These are phyloP conservation scores for Candida freyschussii DNA, from an alignment of 1,139 yeast genomes.

Conservation along the genomic window DNA sequence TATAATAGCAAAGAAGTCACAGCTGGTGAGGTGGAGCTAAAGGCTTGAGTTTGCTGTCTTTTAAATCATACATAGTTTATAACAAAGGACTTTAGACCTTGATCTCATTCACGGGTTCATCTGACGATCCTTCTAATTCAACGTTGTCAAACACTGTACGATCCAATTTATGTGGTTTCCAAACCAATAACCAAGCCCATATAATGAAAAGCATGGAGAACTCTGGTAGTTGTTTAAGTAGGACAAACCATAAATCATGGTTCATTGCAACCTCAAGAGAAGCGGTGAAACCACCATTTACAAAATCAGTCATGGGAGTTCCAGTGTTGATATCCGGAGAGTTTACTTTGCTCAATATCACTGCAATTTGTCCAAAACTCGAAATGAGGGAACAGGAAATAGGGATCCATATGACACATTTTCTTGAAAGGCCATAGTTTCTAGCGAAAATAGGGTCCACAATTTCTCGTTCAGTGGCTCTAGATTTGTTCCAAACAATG, in stretches of 20 bases:
- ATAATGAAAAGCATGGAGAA: slow-evolving; percentile 11
- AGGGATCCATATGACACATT: slow-evolving; percentile 5
- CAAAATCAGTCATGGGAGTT: background rate
- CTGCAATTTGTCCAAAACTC: slow-evolving; percentile 1
- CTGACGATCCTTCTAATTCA: too few relatives aligned
- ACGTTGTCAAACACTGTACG: slow-evolving; percentile 8
- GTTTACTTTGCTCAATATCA: background rate
- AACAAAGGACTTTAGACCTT: too few relatives aligned
- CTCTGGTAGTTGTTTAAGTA: slow-evolving; percentile 10
- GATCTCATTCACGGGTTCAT: too few relatives aligned
- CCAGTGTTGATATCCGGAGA: slow-evolving; percentile 1
- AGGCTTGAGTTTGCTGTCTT: too few relatives aligned
- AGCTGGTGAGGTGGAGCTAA: too few relatives aligned
- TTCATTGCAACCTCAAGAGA: slow-evolving; percentile 7
- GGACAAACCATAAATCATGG: slow-evolving; percentile 10
- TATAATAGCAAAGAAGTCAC: too few relatives aligned
- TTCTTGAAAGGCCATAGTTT: slow-evolving; percentile 4
- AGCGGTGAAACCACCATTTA: slow-evolving; percentile 1
- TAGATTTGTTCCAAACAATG: slow-evolving; percentile 10
- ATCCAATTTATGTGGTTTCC: slow-evolving; percentile 13
- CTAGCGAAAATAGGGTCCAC: slow-evolving; percentile 8
- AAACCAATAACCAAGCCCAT: slow-evolving; percentile 10
- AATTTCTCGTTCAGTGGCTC: slow-evolving; percentile 7
- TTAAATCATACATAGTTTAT: too few relatives aligned
- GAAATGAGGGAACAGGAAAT: slow-evolving; percentile 2